phyloP scores from a whole-genome alignment of 179 eudicot genomes.

The Actinidia chinensis region DNA sequence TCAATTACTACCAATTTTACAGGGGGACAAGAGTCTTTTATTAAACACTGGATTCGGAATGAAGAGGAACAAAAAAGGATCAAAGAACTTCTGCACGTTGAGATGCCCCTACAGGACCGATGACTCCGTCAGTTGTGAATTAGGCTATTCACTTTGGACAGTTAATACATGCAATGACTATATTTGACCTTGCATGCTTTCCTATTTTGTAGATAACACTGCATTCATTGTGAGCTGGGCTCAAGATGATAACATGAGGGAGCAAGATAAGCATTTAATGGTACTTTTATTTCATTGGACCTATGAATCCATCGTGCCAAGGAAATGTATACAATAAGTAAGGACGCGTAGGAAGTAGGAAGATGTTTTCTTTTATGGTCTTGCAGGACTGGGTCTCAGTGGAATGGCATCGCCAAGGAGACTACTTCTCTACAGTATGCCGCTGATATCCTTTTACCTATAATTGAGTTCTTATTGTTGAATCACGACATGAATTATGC shows the following conservation, averaged over 20 bases:
- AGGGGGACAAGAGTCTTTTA: slow-evolving; percentile 75
- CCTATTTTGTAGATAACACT: slow-evolving; percentile 37
- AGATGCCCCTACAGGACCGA: slow-evolving; percentile 38
- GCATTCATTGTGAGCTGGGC: slow-evolving; percentile 64
- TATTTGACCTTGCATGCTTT: not conserved
- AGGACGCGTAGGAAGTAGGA: not conserved
- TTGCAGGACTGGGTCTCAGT: slow-evolving; percentile 81
- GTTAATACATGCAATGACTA: not conserved
- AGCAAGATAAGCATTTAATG: slow-evolving; percentile 73
- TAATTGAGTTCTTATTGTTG: too few relatives aligned
- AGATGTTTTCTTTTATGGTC: slow-evolving; percentile 5
- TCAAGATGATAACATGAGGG: slow-evolving; percentile 72
- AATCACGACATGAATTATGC: too few relatives aligned
- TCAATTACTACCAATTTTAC: slow-evolving; percentile 20
- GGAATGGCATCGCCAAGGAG: slow-evolving; percentile 99
- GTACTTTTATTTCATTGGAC: slow-evolving; percentile 32
- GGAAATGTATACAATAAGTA: not conserved
- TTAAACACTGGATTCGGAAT: slow-evolving; percentile 70
- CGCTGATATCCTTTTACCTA: slow-evolving; percentile 83
- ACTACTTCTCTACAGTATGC: slow-evolving; percentile 86
- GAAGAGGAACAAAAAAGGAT: slow-evolving; percentile 62
- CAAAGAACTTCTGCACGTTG: slow-evolving; percentile 63
- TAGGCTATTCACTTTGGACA: slow-evolving; percentile 1
- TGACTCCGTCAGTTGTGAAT: slow-evolving; percentile 60
- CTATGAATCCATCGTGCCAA: not conserved